A percentile compares a stretch with the other conserved stretches of the same genome.
phyloP scores from a whole-genome alignment of 2,329 filamentous ascomycete species.

The Mollisia scopiformis region DNA sequence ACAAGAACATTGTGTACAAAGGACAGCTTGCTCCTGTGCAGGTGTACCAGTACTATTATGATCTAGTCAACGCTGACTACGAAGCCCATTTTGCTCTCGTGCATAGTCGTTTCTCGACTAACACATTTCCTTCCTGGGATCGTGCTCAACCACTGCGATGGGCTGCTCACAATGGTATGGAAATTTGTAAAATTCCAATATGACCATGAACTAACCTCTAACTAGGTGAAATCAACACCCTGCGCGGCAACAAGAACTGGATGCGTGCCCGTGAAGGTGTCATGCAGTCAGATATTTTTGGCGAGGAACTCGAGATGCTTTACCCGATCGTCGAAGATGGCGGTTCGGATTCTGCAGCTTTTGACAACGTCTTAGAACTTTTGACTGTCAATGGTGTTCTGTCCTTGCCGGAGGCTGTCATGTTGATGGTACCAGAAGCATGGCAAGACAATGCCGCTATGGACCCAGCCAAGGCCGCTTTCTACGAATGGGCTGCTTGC shows the following conservation, averaged over 20 bases:
- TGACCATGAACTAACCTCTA: constrained; percentile 29
- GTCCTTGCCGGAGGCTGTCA: constrained; percentile 92
- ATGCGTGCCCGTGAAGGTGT: constrained; percentile 97
- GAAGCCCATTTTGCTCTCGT: constrained; percentile 96
- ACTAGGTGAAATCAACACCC: constrained; percentile 86
- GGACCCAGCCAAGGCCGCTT: constrained; percentile 94
- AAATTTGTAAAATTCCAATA: constrained; percentile 32
- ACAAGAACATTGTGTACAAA: constrained; percentile 99
- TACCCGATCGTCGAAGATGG: constrained; percentile 97
- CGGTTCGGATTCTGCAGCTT: constrained; percentile 94
- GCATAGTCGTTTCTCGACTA: constrained; percentile 96
- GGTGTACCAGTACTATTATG: constrained; percentile 98
- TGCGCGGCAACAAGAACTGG: constrained; percentile 99
- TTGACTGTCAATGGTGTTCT: constrained; percentile 95
- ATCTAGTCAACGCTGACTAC: constrained; percentile 95
- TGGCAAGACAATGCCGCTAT: constrained; percentile 94
- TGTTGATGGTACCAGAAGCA: constrained; percentile 98
- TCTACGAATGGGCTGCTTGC: constrained; percentile 98
- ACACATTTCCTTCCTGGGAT: constrained; percentile 98
- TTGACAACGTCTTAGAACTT: constrained; percentile 94
- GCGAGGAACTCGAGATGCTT: constrained; percentile 85
- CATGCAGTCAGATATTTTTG: constrained; percentile 90
- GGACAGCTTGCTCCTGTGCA: constrained; percentile 92
- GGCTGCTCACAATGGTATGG: constrained; percentile 90
- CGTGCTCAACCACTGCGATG: constrained; percentile 93